phyloP scores from a whole-genome alignment of 345 rosid genomes.

The Lepidium aucheri region DNA sequence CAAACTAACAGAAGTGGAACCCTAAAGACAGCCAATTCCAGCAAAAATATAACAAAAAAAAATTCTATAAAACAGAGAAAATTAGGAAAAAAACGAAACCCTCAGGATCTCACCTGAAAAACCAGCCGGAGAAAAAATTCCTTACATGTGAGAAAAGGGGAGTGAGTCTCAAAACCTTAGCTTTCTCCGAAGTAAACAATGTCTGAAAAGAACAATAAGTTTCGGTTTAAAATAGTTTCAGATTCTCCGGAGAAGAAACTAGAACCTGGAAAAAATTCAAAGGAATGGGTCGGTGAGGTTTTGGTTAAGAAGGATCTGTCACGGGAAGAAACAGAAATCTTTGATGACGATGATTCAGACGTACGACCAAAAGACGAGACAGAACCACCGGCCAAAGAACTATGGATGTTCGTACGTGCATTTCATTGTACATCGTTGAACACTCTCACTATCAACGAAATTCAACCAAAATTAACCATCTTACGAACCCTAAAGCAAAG shows the following conservation, averaged over 20 bases:
- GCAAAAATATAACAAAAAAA: no score
- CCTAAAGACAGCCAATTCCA: background rate
- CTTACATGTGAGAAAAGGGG: conserved; percentile 33
- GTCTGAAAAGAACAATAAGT: background rate
- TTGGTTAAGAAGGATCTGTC: conserved; percentile 38
- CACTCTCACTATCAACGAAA: no score
- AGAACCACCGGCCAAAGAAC: no score
- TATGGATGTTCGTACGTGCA: no score
- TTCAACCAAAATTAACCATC: background rate
- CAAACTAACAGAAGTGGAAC: conserved; percentile 1
- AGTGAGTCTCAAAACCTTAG: background rate
- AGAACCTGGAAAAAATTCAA: background rate
- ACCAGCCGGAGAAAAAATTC: conserved; percentile 27
- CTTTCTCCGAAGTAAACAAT: background rate
- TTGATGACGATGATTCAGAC: conserved; percentile 44
- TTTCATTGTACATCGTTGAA: no score
- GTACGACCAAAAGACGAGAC: conserved; percentile 39
- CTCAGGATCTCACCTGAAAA: conserved; percentile 39
- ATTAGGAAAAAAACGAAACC: no score
- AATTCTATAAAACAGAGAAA: background rate
- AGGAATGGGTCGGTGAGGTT: conserved; percentile 27
- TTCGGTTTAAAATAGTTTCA: background rate
- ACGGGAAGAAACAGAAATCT: conserved; percentile 12
- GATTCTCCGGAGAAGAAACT: conserved; percentile 6
- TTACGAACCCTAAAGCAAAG: background rate